Evolutionary conservation across 129 eudicot genomes (phyloP).

Genomic region (Heracleum sosnowskyi): DNA sequence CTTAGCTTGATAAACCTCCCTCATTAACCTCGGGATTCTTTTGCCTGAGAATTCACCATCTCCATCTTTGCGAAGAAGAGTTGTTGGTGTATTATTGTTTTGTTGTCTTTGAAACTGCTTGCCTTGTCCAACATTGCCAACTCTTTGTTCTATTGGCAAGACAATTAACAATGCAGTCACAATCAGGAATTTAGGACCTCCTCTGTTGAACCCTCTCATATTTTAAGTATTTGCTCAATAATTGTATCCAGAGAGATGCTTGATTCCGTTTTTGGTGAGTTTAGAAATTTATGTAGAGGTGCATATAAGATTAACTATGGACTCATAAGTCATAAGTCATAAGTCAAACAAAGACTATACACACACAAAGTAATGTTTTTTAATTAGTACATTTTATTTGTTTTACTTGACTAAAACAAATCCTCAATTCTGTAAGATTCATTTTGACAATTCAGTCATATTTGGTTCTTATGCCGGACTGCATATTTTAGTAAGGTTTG

Average conservation of each 20-base stretch:
- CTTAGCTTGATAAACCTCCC: conserved; percentile 19
- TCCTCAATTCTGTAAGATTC: neutral
- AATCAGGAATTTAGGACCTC: conserved; percentile 6
- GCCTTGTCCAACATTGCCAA: conserved; percentile 16
- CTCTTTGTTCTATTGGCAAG: conserved; percentile 15
- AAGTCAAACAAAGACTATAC: neutral
- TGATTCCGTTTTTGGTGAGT: neutral
- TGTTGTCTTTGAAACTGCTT: conserved; percentile 13
- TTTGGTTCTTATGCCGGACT: neutral
- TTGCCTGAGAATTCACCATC: conserved; percentile 2
- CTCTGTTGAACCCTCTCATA: conserved; percentile 18
- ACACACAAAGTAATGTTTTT: neutral
- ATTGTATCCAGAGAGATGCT: neutral
- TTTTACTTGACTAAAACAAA: neutral
- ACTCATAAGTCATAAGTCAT: neutral
- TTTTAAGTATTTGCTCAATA: conserved; percentile 4
- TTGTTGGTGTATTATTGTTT: conserved; percentile 1
- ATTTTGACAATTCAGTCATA: neutral
- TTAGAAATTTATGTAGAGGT: conserved; percentile 25
- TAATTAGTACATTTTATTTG: neutral
- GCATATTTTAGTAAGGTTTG: neutral
- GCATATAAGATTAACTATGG: conserved; percentile 6
- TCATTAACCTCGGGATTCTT: conserved; percentile 1
- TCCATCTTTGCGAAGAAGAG: conserved; percentile 13
- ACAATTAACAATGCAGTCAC: conserved; percentile 22